A percentile compares a stretch with the other conserved stretches of the same genome.
These are phyloP conservation scores for Anthostomella pinea DNA, from an alignment of 2,329 filamentous ascomycete species.

Conservation along the genomic window DNA sequence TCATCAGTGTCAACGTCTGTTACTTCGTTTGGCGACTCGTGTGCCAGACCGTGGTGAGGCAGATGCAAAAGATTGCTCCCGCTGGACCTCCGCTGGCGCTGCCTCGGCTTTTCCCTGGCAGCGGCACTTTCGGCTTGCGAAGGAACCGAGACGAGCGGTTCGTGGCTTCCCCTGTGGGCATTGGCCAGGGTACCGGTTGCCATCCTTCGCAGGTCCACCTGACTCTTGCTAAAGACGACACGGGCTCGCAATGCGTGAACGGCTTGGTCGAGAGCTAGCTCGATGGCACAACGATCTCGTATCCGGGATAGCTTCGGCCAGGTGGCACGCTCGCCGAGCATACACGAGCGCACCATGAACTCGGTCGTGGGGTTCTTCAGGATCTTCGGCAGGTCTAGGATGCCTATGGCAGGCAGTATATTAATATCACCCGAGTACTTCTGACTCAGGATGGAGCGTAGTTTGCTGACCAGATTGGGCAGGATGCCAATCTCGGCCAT, in stretches of 20 bases:
- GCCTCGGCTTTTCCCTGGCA: slow-evolving; percentile 30
- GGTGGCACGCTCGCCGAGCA: slow-evolving; percentile 79
- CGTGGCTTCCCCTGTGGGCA: slow-evolving; percentile 17
- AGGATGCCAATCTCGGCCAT: slow-evolving; percentile 78
- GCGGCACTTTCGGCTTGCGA: slow-evolving; percentile 14
- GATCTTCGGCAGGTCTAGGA: slow-evolving; percentile 71
- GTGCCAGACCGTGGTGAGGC: slow-evolving; percentile 34
- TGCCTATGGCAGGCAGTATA: slow-evolving; percentile 77
- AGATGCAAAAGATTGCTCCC: slow-evolving; percentile 44
- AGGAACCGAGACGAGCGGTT: slow-evolving; percentile 14
- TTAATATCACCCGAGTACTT: slow-evolving; percentile 95
- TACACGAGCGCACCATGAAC: slow-evolving; percentile 78
- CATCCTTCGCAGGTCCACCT: slow-evolving; percentile 55
- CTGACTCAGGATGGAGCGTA: slow-evolving; percentile 78
- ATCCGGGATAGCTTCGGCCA: slow-evolving; percentile 89
- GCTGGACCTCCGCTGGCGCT: slow-evolving; percentile 47
- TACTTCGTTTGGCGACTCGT: slow-evolving; percentile 37
- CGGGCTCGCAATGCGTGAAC: slow-evolving; percentile 66
- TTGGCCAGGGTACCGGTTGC: slow-evolving; percentile 32
- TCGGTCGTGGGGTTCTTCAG: slow-evolving; percentile 80
- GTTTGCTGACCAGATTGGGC: slow-evolving; percentile 74
- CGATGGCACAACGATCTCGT: slow-evolving; percentile 82
- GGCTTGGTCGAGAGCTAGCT: slow-evolving; percentile 76
- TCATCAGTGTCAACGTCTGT: slow-evolving; percentile 45
- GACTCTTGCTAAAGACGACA: slow-evolving; percentile 66